These are phyloP conservation scores for Populus alba DNA, from an alignment of 345 rosid genomes.

Conservation along the genomic window DNA sequence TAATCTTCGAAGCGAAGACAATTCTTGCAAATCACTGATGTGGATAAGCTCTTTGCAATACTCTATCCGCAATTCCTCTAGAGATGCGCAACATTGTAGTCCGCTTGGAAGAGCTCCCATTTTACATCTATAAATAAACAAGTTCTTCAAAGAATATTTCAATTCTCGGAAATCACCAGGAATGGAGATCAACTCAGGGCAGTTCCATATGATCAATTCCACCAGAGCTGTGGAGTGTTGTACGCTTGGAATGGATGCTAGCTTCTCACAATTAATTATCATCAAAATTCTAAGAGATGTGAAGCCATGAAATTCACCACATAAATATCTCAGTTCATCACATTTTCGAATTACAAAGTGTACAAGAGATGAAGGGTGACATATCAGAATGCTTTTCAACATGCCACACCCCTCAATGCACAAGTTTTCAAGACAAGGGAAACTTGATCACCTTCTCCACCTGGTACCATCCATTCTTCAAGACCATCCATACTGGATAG, in stretches of 20 bases:
- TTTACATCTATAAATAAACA: neutral
- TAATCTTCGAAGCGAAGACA: too few species aligned
- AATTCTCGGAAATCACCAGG: neutral
- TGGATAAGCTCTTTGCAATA: neutral
- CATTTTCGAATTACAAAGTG: too few species aligned
- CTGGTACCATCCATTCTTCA: slow-evolving; percentile 5
- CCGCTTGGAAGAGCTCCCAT: neutral
- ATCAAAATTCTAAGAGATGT: neutral
- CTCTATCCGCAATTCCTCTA: neutral
- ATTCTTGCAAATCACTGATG: neutral
- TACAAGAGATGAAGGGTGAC: too few species aligned
- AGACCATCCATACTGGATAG: neutral
- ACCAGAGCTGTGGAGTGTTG: neutral
- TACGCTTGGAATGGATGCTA: neutral
- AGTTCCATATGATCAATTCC: neutral
- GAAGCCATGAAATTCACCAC: neutral
- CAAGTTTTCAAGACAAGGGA: slow-evolving; percentile 19
- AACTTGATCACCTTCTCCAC: neutral
- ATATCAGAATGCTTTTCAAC: slow-evolving; percentile 12
- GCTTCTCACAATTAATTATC: neutral
- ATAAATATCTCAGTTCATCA: neutral
- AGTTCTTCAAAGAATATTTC: neutral
- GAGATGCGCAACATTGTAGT: slow-evolving; percentile 4
- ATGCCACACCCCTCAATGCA: neutral
- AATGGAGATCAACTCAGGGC: neutral